Conservation (phyloP, 805 yeast species). For the Teunomyces lycoperdinae region DNA sequence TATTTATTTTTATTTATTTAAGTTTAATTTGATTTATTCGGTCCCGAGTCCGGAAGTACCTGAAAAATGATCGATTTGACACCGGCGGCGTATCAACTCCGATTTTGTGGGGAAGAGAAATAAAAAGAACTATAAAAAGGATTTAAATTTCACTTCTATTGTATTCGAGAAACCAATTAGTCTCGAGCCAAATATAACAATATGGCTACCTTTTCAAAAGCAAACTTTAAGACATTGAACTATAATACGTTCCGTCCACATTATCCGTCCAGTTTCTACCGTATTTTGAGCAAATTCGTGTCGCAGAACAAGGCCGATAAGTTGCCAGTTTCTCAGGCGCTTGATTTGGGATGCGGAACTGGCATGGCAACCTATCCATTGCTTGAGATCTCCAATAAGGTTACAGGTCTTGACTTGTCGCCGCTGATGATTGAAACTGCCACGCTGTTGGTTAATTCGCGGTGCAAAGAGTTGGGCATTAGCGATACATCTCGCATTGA, state of each 20-base stretch:
- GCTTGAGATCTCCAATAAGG: conserved; percentile 33
- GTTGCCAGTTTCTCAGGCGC: conserved; percentile 22
- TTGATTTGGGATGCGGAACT: conserved; percentile 52
- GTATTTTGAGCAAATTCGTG: conserved; percentile 24
- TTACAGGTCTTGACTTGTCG: conserved; percentile 48
- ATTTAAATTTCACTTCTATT: not conserved
- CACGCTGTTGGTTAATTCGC: conserved; percentile 20
- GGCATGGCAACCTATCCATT: conserved; percentile 51
- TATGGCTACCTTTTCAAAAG: conserved; percentile 35
- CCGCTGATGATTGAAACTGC: conserved; percentile 47
- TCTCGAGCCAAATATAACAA: not conserved
- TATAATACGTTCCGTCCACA: conserved; percentile 41
- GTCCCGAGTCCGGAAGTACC: not conserved
- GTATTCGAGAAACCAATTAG: not conserved
- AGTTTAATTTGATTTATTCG: not conserved
- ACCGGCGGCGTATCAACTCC: not conserved
- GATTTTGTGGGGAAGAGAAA: not conserved
- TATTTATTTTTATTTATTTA: not conserved
- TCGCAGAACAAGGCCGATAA: conserved; percentile 11
- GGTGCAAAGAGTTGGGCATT: conserved; percentile 24
- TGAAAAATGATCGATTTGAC: no score
- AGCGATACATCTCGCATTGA: conserved; percentile 23
- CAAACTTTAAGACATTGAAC: conserved; percentile 31
- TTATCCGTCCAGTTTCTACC: conserved; percentile 38
- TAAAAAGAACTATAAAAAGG: not conserved